These are phyloP conservation scores for Rhizopus microsporus DNA, from an alignment of 371 early-diverging fungal genomes.

Conservation along the genomic window DNA sequence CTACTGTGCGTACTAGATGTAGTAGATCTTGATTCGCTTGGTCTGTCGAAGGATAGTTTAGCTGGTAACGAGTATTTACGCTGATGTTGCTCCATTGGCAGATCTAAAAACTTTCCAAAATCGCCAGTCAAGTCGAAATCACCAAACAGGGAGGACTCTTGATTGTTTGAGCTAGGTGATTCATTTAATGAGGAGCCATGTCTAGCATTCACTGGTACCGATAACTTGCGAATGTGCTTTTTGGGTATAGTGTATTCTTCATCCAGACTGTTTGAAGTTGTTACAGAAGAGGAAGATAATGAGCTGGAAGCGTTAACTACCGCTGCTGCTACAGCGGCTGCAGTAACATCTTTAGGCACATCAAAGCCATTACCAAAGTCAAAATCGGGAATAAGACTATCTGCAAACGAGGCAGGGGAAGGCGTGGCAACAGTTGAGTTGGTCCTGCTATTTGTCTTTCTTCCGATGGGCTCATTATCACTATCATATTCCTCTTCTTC, in stretches of 20 bases:
- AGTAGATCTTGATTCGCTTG: constrained; percentile 12
- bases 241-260: neutral
- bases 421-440: constrained; percentile 5
- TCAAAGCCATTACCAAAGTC: constrained; percentile 55
- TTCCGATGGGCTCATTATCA: constrained; percentile 47
- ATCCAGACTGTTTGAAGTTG: neutral
- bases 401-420: constrained; percentile 15
- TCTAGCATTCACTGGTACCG: constrained; percentile 17
- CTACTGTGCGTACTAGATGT: constrained; percentile 9
- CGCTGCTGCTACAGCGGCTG: constrained; percentile 24
- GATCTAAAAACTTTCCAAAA: constrained; percentile 40
- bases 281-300: neutral
- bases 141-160: constrained; percentile 36
- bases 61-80: constrained; percentile 38
- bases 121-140: constrained; percentile 43
- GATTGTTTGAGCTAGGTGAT: neutral
- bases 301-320: constrained; percentile 6
- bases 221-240: constrained; percentile 21
- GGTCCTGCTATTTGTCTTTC: constrained; percentile 13
- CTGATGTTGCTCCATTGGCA: constrained; percentile 19
- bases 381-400: constrained; percentile 45
- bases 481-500: constrained; percentile 41
- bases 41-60: constrained; percentile 5
- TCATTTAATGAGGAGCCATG: neutral
- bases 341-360: constrained; percentile 28